A percentile compares a stretch with the other conserved stretches of the same genome.
These are phyloP conservation scores for Pseudogymnoascus sp. DNA, from an alignment of 2,329 filamentous ascomycete species.

Conservation along the genomic window DNA sequence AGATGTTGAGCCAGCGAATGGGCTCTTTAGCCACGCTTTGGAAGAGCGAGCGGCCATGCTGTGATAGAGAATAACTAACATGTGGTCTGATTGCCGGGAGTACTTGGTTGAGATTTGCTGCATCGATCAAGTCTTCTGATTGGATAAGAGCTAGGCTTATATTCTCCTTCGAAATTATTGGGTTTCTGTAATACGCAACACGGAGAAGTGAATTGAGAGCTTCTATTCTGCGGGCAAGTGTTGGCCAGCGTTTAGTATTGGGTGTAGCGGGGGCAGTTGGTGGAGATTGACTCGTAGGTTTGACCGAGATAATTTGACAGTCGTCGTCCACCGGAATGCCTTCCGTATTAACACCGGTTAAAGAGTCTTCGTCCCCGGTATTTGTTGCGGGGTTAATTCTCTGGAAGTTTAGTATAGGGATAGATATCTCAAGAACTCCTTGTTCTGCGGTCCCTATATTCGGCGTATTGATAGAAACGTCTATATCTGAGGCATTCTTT, in stretches of 20 bases:
- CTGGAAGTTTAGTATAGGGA: no score
- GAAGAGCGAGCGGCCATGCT: slow-evolving; percentile 16
- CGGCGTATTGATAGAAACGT: background rate
- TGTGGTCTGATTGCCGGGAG: slow-evolving; percentile 11
- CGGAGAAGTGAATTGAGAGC: slow-evolving; percentile 19
- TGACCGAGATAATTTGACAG: background rate
- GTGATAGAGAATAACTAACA: slow-evolving; percentile 13
- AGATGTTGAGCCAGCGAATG: slow-evolving; percentile 17
- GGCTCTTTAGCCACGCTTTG: slow-evolving; percentile 16
- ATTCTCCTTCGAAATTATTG: slow-evolving; percentile 13
- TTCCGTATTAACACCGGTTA: no score
- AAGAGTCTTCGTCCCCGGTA: background rate
- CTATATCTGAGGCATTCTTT: no score
- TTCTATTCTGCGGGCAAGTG: background rate
- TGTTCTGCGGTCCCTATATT: background rate
- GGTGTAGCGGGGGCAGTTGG: background rate
- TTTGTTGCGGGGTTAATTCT: background rate
- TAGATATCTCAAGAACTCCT: background rate
- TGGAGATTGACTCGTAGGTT: background rate
- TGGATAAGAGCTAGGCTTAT: slow-evolving; percentile 16
- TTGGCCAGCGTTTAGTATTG: background rate
- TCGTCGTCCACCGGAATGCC: background rate
- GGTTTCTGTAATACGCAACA: slow-evolving; percentile 12
- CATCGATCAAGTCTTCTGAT: slow-evolving; percentile 10
- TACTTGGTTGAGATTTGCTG: slow-evolving; percentile 13